These are phyloP conservation scores for Thalassiosira hispida DNA, from an alignment of 352 stramenopile species.

Conservation along the genomic window DNA sequence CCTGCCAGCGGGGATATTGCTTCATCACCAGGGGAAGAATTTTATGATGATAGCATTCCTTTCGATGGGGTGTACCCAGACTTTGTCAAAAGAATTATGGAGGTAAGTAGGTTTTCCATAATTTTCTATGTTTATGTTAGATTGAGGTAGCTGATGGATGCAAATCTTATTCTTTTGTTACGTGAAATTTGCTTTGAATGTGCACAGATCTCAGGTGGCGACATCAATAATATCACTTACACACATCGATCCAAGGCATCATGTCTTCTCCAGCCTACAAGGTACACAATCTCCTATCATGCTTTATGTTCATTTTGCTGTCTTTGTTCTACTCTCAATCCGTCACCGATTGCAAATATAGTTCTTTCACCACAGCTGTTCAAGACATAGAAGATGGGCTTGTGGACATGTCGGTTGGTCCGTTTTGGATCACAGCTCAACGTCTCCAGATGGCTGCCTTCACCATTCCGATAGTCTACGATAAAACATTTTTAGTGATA, in stretches of 20 bases:
- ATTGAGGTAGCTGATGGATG: no score
- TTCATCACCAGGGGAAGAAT: not conserved
- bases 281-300: not conserved
- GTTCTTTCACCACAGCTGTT: constrained; percentile 29
- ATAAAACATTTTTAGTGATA: constrained; percentile 47
- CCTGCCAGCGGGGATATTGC: not conserved
- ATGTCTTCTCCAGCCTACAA: constrained; percentile 7
- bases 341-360: no score
- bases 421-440: not conserved
- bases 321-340: no score
- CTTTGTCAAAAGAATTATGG: constrained; percentile 18
- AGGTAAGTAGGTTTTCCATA: not conserved
- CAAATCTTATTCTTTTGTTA: no score
- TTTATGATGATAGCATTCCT: constrained; percentile 30
- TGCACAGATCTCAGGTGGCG: constrained; percentile 27
- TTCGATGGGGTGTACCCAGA: constrained; percentile 33
- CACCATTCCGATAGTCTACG: constrained; percentile 32
- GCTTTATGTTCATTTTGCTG: not conserved
- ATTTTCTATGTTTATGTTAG: no score
- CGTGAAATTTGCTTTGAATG: no score
- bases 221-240: constrained; percentile 31
- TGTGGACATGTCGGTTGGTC: constrained; percentile 30
- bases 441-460: constrained; percentile 28
- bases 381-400: constrained; percentile 42
- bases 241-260: constrained; percentile 25